Base-by-base conservation (phyloP, 2,329 filamentous ascomycete genomes). In the Monosporascus sp. region DNA sequence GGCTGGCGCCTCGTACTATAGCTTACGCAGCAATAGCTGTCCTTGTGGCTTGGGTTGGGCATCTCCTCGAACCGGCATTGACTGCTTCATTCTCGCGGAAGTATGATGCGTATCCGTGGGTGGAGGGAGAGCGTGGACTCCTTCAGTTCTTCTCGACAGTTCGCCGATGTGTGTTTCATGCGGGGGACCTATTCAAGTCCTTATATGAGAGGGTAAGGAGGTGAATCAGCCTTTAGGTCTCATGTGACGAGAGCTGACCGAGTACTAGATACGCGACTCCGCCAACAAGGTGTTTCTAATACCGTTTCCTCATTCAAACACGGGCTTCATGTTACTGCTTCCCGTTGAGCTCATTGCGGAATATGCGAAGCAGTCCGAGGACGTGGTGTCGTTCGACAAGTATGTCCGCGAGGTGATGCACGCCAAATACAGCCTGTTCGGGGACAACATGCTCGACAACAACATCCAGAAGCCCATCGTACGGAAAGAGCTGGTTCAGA, bases 401-500 rank as follows among this genome's bases (percentile, higher is more conserved):
- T 47, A 47, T 16, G 45, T 47, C 19, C 45, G 45, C n/a, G 45
- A 47, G 45, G 45, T 47, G 45, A 47, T 47, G 45, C 45, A 47
- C 6, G 24, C 45, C 11, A 47, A 17, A 5, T 47, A 47, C 22
- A 47, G 45, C 45, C 14, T 47, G 5, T 47, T 47, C 27, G 45
- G 45, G 7, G 45, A 47, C 16, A 47, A 47, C 24, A 34, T 47
- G 45, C 45, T 47, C 24, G 45, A 47, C 45, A 47, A 47, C 22
- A 47, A 47, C 16, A 47, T 47, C 45, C 45, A 56, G 31, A 50
- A 48, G 43, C 45, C 44, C 27, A 46, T 56, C 20, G 52, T 55
- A n/a, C 40, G 51, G 44, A 38, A 41, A n/a, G 54, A 56, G 52
- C 52, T 56, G 16, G 36, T 40, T 19, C 52, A 56, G 14, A 56